phyloP scores from a whole-genome alignment of 2,329 filamentous ascomycete species.

The Neophaeococcomyces aloes region DNA sequence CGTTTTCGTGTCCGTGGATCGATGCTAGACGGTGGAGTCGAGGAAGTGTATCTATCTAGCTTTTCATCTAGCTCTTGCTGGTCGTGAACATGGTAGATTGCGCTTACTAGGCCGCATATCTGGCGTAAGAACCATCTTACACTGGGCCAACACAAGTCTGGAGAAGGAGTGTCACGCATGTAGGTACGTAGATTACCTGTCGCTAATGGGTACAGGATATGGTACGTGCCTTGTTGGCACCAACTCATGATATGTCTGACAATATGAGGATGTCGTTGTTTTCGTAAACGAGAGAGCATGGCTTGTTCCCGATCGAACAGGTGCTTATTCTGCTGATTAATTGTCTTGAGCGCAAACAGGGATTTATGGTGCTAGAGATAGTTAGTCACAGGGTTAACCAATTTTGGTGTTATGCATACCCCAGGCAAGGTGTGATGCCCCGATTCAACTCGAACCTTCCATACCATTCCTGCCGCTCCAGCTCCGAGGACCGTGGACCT shows the following conservation, averaged over 20 bases:
- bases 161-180: background rate
- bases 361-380: too few relatives aligned
- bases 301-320: background rate
- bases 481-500: too few relatives aligned
- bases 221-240: conserved; percentile 1
- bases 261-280: conserved; percentile 7
- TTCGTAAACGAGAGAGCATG: conserved; percentile 5
- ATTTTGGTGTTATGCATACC: too few relatives aligned
- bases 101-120: conserved; percentile 8
- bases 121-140: conserved; percentile 10
- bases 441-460: too few relatives aligned
- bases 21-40: background rate
- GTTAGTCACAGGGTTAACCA: too few relatives aligned
- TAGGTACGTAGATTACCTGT: conserved; percentile 6
- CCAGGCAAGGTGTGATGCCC: too few relatives aligned
- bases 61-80: background rate
- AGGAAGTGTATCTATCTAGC: background rate
- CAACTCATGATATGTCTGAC: conserved; percentile 8
- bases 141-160: background rate
- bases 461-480: too few relatives aligned
- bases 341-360: background rate
- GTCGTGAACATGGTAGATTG: conserved; percentile 7
- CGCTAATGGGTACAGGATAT: conserved; percentile 8
- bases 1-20: background rate
- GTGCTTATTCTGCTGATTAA: background rate